Base-by-base conservation (phyloP, 2,329 filamentous ascomycete genomes). In the Acarospora socialis region DNA sequence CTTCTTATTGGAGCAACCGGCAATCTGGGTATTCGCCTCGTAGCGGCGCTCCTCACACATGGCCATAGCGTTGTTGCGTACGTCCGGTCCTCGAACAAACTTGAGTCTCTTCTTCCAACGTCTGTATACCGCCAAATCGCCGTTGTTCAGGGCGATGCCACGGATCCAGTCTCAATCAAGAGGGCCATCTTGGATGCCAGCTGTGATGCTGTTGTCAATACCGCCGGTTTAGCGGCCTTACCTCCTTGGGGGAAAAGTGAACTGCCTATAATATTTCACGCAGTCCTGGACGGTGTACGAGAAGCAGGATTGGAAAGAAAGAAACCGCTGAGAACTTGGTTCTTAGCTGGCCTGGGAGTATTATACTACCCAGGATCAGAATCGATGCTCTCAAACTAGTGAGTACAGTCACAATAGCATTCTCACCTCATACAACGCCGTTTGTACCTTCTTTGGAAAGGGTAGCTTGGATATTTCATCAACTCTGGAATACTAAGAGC, bases 181-280 rank as follows among this genome's bases (percentile, higher is more conserved):
- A 42, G 41, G 7, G 54, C 54, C 4, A 50, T 63, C 18, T 33
- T 55, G 12, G 48, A 54, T 5, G 29, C 49, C 33, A 36, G 46
- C 25, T 59, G 57, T 38, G 53, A 60, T 36, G 56, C 48, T 7
- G 47, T 63, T 13, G 42, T 62, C 34, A 55, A 53, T 33, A 50
- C 53, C 3, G 59, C 58, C 4, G 57, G 57, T 4, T 40, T 55
- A 20, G 51, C 54, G 15, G 52, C 50, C n/a, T 19, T 57, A 13
- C 34, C 50, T 22, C 52, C 56, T 3, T 58, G 57, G 54, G 39
- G 49, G 18, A 49, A 51, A 29, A 52, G 46, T 29, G 41, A 54
- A 4, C 35, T 59, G 25, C 50, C 55, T 5, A 46, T 41, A 14
- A 57, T 60, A 34, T 54, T 56, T 32, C 42, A 36, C 18, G 48